Percentiles rank a stretch among this genome's conserved stretches.
Evolutionary conservation across 2,329 filamentous ascomycete species (phyloP).

Genomic region (Calonectria pteridis): DNA sequence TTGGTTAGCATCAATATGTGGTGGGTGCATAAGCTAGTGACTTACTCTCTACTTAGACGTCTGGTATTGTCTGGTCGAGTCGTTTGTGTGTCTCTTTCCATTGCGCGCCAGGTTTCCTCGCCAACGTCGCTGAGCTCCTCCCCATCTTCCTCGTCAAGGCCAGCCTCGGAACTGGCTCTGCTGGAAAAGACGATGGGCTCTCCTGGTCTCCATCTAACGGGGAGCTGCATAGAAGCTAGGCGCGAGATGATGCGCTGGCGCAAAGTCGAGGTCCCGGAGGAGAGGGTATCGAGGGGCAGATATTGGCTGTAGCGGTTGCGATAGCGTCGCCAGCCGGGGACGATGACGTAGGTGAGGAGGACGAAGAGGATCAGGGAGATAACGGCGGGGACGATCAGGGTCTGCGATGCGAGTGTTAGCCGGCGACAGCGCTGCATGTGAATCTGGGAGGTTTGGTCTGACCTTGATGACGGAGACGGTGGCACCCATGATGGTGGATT

Average conservation of each 20-base stretch:
- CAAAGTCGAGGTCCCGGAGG: conserved; percentile 67
- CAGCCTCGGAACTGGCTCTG: conserved; percentile 59
- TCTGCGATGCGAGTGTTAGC: conserved; percentile 60
- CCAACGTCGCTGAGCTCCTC: conserved; percentile 76
- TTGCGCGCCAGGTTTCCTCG: conserved; percentile 58
- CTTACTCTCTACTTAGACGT: conserved; percentile 80
- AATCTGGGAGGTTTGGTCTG: conserved; percentile 21
- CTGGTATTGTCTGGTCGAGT: conserved; percentile 62
- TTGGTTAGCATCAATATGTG: conserved; percentile 28
- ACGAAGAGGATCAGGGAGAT: conserved; percentile 79
- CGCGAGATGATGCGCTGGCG: conserved; percentile 61
- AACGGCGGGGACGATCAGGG: conserved; percentile 76
- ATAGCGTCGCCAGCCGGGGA: conserved; percentile 78
- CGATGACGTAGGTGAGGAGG: conserved; percentile 71
- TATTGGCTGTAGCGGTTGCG: conserved; percentile 80
- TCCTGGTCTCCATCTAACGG: conserved; percentile 63
- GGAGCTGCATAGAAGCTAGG: conserved; percentile 49
- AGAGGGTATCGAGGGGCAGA: conserved; percentile 75
- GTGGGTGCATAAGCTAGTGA: conserved; percentile 20
- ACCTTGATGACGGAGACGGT: conserved; percentile 53
- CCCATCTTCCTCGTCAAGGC: conserved; percentile 69
- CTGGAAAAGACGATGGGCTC: conserved; percentile 56
- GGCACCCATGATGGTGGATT: conserved; percentile 45
- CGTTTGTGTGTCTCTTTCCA: conserved; percentile 51
- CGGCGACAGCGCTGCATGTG: not conserved